Conservation (phyloP, 805 yeast genomes). For the Saturnispora bothae region DNA sequence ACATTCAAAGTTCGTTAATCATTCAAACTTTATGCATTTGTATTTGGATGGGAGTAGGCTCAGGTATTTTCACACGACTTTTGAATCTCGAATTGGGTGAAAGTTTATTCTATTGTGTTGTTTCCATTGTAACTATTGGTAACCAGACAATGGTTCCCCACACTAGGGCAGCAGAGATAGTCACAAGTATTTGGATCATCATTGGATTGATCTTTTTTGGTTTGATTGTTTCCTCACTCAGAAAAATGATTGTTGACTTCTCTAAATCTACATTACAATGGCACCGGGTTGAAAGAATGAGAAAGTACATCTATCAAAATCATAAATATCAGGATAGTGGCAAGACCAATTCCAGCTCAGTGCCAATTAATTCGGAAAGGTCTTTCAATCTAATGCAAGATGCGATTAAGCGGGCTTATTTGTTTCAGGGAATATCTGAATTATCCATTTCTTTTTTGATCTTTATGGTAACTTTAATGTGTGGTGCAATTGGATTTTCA, state of each 20-base stretch:
- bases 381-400: constrained; percentile 48
- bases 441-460: constrained; percentile 30
- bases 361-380: constrained; percentile 22
- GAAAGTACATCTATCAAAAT: constrained; percentile 28
- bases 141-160: constrained; percentile 62
- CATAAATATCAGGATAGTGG: too few species aligned
- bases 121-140: constrained; percentile 71
- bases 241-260: constrained; percentile 52
- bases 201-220: constrained; percentile 68
- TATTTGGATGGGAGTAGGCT: constrained; percentile 65
- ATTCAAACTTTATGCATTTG: constrained; percentile 54
- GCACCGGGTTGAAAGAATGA: constrained; percentile 47
- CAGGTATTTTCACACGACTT: constrained; percentile 42
- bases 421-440: constrained; percentile 30
- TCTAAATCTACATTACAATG: constrained; percentile 55
- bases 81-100: constrained; percentile 46
- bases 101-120: constrained; percentile 63
- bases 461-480: constrained; percentile 53
- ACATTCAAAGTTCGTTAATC: constrained; percentile 65
- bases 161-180: constrained; percentile 42
- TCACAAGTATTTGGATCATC: constrained; percentile 53
- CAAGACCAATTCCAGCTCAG: not conserved
- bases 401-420: constrained; percentile 34
- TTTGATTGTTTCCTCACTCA: constrained; percentile 57
- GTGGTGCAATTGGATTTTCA: constrained; percentile 61